These are phyloP conservation scores for Beauveria pseudobassiana DNA, from an alignment of 2,329 filamentous ascomycete species.

Conservation along the genomic window DNA sequence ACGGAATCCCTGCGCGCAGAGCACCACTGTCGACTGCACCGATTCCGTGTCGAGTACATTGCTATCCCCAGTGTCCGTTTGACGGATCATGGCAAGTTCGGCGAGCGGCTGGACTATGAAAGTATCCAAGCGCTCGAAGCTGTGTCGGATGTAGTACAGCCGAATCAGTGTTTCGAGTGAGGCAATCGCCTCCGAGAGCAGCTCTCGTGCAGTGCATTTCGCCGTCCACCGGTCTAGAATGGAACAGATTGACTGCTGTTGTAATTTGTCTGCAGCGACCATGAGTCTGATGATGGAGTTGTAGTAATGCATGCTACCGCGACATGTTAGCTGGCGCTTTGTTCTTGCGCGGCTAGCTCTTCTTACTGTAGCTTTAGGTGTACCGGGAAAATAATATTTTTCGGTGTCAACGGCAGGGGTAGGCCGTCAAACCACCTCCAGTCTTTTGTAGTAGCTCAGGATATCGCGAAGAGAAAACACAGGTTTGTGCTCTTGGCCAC, in stretches of 20 bases:
- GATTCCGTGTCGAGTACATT: background rate
- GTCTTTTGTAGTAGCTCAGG: constrained; percentile 2
- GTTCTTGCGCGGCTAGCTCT: background rate
- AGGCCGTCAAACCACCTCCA: constrained; percentile 24
- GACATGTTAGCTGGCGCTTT: background rate
- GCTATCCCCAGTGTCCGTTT: background rate
- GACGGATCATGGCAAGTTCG: background rate
- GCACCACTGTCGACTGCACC: background rate
- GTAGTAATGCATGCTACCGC: background rate
- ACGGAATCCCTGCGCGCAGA: background rate
- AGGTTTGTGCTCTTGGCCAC: constrained; percentile 10
- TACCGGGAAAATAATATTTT: background rate
- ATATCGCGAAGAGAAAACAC: constrained; percentile 18
- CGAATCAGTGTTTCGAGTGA: constrained; percentile 9
- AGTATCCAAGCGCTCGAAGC: constrained; percentile 14
- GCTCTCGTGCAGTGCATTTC: background rate
- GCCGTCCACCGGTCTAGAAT: background rate
- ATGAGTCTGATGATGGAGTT: background rate
- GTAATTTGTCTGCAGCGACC: background rate
- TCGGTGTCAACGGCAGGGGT: constrained; percentile 8
- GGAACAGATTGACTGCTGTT: background rate
- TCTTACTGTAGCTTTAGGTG: background rate
- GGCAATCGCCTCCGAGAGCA: background rate
- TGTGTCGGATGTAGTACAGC: constrained; percentile 16
- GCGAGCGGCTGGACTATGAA: background rate